Percentiles rank a stretch among this genome's conserved stretches.
Conservation (phyloP, 2,329 filamentous ascomycete species). For the Diaporthe velutina region DNA sequence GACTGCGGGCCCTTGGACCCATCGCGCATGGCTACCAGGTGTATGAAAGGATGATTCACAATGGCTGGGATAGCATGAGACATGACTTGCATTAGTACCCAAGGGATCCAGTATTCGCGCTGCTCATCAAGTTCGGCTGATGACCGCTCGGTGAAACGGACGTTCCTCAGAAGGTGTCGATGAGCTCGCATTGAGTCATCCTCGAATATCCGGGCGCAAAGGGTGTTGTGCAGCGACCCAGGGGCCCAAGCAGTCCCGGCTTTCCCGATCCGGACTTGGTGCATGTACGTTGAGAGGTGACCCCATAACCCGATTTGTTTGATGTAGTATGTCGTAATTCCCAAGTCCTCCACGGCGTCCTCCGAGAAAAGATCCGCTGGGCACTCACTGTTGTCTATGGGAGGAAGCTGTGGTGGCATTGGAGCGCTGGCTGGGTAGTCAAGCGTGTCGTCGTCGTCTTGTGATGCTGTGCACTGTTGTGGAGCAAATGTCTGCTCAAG, state of each 20-base stretch:
- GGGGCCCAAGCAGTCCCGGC: neutral
- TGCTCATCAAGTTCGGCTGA: neutral
- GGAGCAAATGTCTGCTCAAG: constrained; percentile 1
- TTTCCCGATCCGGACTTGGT: neutral
- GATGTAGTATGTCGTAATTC: neutral
- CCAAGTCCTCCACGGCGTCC: neutral
- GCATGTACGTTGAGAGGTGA: neutral
- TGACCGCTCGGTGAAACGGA: neutral
- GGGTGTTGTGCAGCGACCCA: neutral
- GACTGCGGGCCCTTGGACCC: neutral
- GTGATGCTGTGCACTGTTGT: neutral
- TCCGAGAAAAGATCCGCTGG: neutral
- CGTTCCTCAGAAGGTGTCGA: neutral
- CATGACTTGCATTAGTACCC: neutral
- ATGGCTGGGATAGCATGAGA: constrained; percentile 1
- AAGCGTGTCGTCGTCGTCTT: neutral
- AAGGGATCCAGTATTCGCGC: neutral
- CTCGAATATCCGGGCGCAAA: neutral
- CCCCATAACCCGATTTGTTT: neutral
- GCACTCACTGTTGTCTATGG: neutral
- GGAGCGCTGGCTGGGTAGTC: neutral
- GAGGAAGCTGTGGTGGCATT: neutral
- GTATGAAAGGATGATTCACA: neutral
- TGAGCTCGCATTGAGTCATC: neutral
- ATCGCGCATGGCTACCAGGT: neutral